Evolutionary conservation across 2,329 filamentous ascomycete species (phyloP).

Genomic region (Pseudonectria foliicola): DNA sequence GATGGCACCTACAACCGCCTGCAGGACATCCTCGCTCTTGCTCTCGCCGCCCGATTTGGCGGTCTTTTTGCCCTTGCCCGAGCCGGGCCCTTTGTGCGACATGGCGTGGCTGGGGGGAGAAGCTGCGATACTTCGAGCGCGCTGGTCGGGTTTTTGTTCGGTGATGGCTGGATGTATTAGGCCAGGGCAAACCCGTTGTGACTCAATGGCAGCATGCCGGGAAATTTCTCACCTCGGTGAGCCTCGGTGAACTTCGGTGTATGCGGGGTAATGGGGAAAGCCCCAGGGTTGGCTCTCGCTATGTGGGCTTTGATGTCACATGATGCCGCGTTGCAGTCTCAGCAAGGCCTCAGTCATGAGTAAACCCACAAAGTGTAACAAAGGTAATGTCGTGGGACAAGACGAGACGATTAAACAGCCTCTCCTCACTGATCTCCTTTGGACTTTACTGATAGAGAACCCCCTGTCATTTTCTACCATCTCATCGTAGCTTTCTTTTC

Average conservation of each 20-base stretch:
- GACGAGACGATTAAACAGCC: no score
- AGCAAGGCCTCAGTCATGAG: no score
- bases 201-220: slow-evolving; percentile 22
- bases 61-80: slow-evolving; percentile 45
- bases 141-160: slow-evolving; percentile 6
- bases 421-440: no score
- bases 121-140: slow-evolving; percentile 10
- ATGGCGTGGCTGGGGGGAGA: slow-evolving; percentile 24
- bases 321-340: no score
- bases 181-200: slow-evolving; percentile 20
- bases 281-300: no score
- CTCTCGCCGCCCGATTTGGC: slow-evolving; percentile 43
- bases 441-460: no score
- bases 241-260: slow-evolving; percentile 9
- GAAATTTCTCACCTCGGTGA: slow-evolving; percentile 24
- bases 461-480: no score
- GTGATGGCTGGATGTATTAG: slow-evolving; percentile 12
- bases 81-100: slow-evolving; percentile 39
- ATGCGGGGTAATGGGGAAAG: slow-evolving; percentile 3
- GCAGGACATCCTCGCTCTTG: slow-evolving; percentile 52
- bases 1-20: slow-evolving; percentile 44
- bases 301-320: no score
- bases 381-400: no score
- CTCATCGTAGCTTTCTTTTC: no score
- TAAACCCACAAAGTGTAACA: no score